Base-by-base conservation (phyloP, 148 eudicot species). In the Polygonum maritimum region DNA sequence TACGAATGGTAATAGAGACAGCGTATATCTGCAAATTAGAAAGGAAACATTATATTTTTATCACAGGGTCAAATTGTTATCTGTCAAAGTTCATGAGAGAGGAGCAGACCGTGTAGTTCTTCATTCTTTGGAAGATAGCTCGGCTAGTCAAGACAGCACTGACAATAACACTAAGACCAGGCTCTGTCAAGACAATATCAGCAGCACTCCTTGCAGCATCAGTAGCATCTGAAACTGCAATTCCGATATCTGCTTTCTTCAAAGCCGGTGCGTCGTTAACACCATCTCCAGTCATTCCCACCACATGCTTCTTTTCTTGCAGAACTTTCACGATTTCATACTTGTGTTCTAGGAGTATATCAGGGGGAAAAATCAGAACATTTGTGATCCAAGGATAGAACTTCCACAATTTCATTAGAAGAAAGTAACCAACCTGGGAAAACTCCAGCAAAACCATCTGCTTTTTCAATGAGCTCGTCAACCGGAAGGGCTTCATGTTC, bases 281-380 rank as follows among this genome's bases (percentile, higher is more conserved):
- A 69, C 93, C 91, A 82, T 89, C 93, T 57, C 93, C 93, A 0
- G 91, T 89, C 91, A 89, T 89, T 75, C 93, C 93, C 45, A 85
- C 88, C 45, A 87, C 76, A 72, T 87, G 93, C 77, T 86, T 86
- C 82, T 87, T 89, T 72, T 86, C 85, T 87, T 89, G 89, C 44
- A 89, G 84, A 76, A 89, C 86, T 80, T 84, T 88, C 78, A 87
- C 89, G 21, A 89, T 89, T 71, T 87, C 91, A 7, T 89, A 89
- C 82, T 89, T 89, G 55, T 89, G 89, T 78, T 87, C 89, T 86
- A 87, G 21, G 3, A 38, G 9, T 67, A 36, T 75, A 79, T 22
- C 65, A 45, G 55, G 5, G 45, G 16, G 1, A 77, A 58, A 33
- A 2, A 11, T 38, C 31, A 62, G 69, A 26, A 31, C 39, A 11